A percentile compares a stretch with the other conserved stretches of the same genome.
phyloP scores from a whole-genome alignment of 2,329 filamentous ascomycete species.

The Xylariaceae sp. region DNA sequence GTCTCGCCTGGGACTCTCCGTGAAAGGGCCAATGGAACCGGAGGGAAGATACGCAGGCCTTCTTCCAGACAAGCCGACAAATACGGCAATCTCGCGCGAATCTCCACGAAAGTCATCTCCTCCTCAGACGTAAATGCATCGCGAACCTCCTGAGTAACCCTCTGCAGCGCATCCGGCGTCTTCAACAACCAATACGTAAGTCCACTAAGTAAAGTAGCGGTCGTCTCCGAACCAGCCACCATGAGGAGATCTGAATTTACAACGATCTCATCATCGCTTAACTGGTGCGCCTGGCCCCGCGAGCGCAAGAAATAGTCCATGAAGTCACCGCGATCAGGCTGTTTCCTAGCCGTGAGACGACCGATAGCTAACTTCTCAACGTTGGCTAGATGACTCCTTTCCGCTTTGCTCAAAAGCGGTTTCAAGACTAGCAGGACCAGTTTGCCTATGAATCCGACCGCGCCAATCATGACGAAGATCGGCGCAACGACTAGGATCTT shows the following conservation, averaged over 20 bases:
- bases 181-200: constrained; percentile 26
- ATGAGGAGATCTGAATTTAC: constrained; percentile 30
- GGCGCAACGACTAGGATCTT: constrained; percentile 21
- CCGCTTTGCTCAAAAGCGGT: constrained; percentile 24
- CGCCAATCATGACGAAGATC: constrained; percentile 18
- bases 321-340: constrained; percentile 29
- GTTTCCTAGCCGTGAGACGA: constrained; percentile 22
- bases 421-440: constrained; percentile 19
- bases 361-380: constrained; percentile 21
- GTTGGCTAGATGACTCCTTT: constrained; percentile 24
- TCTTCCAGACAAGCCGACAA: constrained; percentile 25
- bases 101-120: constrained; percentile 36
- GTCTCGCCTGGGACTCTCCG: constrained; percentile 5
- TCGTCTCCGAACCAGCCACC: constrained; percentile 30
- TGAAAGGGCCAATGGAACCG: constrained; percentile 14
- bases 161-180: constrained; percentile 29
- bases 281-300: constrained; percentile 26
- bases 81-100: constrained; percentile 20
- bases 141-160: constrained; percentile 35
- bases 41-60: constrained; percentile 24
- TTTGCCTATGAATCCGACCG: constrained; percentile 14
- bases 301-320: constrained; percentile 30
- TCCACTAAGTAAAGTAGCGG: constrained; percentile 26
- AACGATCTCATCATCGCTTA: constrained; percentile 30
- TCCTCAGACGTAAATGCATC: constrained; percentile 44